Conservation (phyloP, 768 basidiomycete genomes). For the Boletus speciosus region DNA sequence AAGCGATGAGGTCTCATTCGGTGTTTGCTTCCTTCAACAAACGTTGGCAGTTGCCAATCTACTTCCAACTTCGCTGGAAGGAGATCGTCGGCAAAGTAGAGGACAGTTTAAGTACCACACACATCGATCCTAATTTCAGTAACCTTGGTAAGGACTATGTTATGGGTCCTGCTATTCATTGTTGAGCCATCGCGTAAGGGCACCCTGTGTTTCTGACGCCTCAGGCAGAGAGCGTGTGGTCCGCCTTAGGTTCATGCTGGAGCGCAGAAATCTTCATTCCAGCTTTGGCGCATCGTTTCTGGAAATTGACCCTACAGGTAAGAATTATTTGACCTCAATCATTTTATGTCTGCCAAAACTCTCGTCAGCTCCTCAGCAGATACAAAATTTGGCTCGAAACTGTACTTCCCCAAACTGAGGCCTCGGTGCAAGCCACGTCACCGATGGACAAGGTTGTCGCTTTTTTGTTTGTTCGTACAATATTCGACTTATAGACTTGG, state of each 20-base stretch:
- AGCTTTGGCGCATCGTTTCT: conserved; percentile 80
- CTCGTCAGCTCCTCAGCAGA: conserved; percentile 67
- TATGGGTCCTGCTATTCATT: background rate
- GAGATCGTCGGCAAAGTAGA: conserved; percentile 82
- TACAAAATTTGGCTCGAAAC: conserved; percentile 77
- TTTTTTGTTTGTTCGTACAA: background rate
- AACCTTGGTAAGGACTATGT: conserved; percentile 38
- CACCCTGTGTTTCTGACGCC: conserved; percentile 46
- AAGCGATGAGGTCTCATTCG: conserved; percentile 68
- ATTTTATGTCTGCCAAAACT: conserved; percentile 1
- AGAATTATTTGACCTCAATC: conserved; percentile 2
- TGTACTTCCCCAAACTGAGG: conserved; percentile 44
- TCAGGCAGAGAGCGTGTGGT: conserved; percentile 68
- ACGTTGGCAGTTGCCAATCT: conserved; percentile 95
- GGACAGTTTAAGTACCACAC: conserved; percentile 48
- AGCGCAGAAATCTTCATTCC: conserved; percentile 81
- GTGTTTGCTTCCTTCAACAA: conserved; percentile 70
- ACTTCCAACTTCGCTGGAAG: conserved; percentile 97
- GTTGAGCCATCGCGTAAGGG: conserved; percentile 14
- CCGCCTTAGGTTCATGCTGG: conserved; percentile 80
- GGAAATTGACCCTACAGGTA: conserved; percentile 90
- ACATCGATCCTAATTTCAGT: conserved; percentile 36
- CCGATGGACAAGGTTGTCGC: conserved; percentile 37
- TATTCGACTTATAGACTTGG: background rate
- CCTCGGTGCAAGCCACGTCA: conserved; percentile 31